phyloP scores from a whole-genome alignment of 1,139 yeast species.

The Citeromyces siamensis region DNA sequence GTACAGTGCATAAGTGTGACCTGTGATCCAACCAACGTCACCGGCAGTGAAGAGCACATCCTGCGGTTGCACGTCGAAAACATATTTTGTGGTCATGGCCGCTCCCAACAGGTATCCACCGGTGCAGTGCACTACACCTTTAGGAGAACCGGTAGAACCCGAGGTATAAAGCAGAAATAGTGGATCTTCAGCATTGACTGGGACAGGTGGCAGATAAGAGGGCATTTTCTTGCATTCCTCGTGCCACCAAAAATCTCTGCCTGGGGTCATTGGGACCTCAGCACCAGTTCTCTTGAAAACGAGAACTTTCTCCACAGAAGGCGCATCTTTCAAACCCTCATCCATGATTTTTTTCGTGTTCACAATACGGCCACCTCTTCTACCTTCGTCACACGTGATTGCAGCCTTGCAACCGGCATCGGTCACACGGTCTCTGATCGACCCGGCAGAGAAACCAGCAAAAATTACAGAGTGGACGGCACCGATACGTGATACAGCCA shows the following conservation, averaged over 20 bases:
- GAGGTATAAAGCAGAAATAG: constrained; percentile 54
- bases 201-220: constrained; percentile 47
- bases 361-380: constrained; percentile 74
- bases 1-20: constrained; percentile 73
- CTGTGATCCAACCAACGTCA: constrained; percentile 86
- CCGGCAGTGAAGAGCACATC: constrained; percentile 77
- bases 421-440: constrained; percentile 62
- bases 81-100: constrained; percentile 53
- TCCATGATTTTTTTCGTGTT: constrained; percentile 78
- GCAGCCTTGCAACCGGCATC: constrained; percentile 69
- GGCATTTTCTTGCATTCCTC: constrained; percentile 60
- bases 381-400: constrained; percentile 71
- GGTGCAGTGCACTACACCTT: constrained; percentile 62
- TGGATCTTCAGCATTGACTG: constrained; percentile 50
- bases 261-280: constrained; percentile 44
- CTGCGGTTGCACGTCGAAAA: constrained; percentile 63
- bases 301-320: constrained; percentile 54
- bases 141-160: constrained; percentile 61
- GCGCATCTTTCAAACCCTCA: constrained; percentile 63
- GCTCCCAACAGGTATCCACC: constrained; percentile 76
- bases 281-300: constrained; percentile 69
- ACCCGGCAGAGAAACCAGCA: constrained; percentile 73
- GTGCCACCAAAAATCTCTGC: constrained; percentile 76
- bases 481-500: constrained; percentile 70
- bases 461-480: constrained; percentile 78